phyloP scores from a whole-genome alignment of 768 basidiomycete genomes.

The Suillus luteus region DNA sequence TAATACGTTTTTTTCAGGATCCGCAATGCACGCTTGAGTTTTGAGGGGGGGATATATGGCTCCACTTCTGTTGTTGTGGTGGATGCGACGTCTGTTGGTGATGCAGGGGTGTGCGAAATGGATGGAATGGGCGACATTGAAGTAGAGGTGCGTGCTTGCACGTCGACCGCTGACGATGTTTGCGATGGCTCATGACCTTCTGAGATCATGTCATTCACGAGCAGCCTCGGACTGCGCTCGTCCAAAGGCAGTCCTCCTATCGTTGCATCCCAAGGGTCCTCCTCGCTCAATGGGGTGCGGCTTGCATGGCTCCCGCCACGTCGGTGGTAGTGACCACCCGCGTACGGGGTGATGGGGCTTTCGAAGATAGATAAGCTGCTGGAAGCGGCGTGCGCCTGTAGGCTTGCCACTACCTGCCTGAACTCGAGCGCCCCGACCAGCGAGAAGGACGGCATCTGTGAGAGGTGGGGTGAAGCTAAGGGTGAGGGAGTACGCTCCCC shows the following conservation, averaged over 20 bases:
- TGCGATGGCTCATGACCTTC: constrained; percentile 15
- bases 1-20: constrained; percentile 48
- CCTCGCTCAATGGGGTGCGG: constrained; percentile 36
- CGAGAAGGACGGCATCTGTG: constrained; percentile 81
- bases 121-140: constrained; percentile 48
- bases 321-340: constrained; percentile 71
- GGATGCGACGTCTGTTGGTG: constrained; percentile 40
- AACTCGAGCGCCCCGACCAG: constrained; percentile 96
- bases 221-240: constrained; percentile 45
- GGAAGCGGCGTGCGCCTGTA: constrained; percentile 68
- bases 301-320: constrained; percentile 34
- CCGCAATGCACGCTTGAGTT: constrained; percentile 37
- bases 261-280: constrained; percentile 53
- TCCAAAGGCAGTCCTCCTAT: constrained; percentile 50
- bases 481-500: constrained; percentile 51
- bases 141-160: constrained; percentile 16
- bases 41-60: constrained; percentile 42
- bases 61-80: constrained; percentile 48
- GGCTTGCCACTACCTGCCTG: constrained; percentile 81
- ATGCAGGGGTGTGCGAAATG: constrained; percentile 57
- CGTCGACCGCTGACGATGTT: not conserved
- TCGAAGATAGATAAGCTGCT: constrained; percentile 67
- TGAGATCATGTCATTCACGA: constrained; percentile 32
- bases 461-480: constrained; percentile 37
- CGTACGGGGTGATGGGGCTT: constrained; percentile 66